A percentile compares a stretch with the other conserved stretches of the same genome.
phyloP scores from a whole-genome alignment of 257 asterid genomes.

The Solanum tacnaense region DNA sequence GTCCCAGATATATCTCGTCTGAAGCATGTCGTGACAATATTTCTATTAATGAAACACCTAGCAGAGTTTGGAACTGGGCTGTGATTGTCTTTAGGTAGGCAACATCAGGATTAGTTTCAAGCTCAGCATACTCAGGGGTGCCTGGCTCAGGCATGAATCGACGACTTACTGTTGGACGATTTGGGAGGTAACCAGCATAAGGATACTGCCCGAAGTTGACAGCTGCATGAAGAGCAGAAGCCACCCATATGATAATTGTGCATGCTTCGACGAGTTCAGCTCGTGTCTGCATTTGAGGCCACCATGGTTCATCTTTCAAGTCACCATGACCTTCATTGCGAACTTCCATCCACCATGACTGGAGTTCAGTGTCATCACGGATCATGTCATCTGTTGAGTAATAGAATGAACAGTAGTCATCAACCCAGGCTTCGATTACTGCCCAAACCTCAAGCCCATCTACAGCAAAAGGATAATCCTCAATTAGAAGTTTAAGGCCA shows the following conservation, averaged over 20 bases:
- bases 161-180: slow-evolving; percentile 18
- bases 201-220: slow-evolving; percentile 28
- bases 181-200: slow-evolving; percentile 27
- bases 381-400: slow-evolving; percentile 11
- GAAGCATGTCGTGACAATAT: slow-evolving; percentile 19
- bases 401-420: slow-evolving; percentile 15
- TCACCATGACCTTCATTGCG: slow-evolving; percentile 23
- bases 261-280: slow-evolving; percentile 7
- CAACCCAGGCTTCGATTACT: slow-evolving; percentile 20
- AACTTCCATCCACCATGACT: slow-evolving; percentile 23
- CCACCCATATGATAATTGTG: slow-evolving; percentile 22
- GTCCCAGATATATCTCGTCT: slow-evolving; percentile 27
- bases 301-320: slow-evolving; percentile 22
- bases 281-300: slow-evolving; percentile 20
- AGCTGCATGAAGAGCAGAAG: slow-evolving; percentile 30
- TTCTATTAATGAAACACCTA: slow-evolving; percentile 19
- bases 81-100: slow-evolving; percentile 22
- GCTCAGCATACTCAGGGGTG: slow-evolving; percentile 21
- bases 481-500: slow-evolving; percentile 17
- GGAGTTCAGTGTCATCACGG: slow-evolving; percentile 17
- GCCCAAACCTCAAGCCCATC: slow-evolving; percentile 29
- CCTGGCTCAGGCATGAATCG: slow-evolving; percentile 28
- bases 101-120: slow-evolving; percentile 12
- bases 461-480: slow-evolving; percentile 26
- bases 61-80: slow-evolving; percentile 17